phyloP scores from a whole-genome alignment of 2,329 filamentous ascomycete genomes.

The Calonectria pseudoturangicola region DNA sequence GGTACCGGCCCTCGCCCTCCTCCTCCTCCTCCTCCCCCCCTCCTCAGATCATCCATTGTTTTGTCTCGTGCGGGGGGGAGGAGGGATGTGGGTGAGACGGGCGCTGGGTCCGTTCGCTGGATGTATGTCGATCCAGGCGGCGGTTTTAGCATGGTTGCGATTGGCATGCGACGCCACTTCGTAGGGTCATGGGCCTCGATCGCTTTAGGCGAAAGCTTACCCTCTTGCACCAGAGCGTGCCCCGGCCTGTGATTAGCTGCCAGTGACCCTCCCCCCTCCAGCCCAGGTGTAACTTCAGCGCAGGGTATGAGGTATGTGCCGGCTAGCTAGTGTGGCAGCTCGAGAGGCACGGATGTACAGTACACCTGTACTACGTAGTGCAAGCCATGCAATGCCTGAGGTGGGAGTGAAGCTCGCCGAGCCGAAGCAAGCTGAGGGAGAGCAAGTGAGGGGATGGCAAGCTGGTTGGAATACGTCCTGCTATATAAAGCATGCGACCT shows the following conservation, averaged over 20 bases:
- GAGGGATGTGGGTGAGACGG: neutral
- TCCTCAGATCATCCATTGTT: neutral
- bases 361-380: constrained; percentile 14
- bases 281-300: constrained; percentile 19
- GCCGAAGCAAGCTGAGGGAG: constrained; percentile 17
- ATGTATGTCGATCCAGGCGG: constrained; percentile 19
- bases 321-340: constrained; percentile 11
- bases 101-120: constrained; percentile 16
- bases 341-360: neutral
- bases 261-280: neutral
- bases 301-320: constrained; percentile 22
- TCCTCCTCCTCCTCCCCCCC: neutral
- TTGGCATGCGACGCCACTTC: constrained; percentile 31
- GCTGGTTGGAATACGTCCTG: neutral
- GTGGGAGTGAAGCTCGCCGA: constrained; percentile 12
- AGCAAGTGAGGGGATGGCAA: constrained; percentile 11
- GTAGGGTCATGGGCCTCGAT: constrained; percentile 32
- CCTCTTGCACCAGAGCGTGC: neutral
- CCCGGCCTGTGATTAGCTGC: constrained; percentile 14
- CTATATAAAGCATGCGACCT: constrained; percentile 31
- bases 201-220: constrained; percentile 38
- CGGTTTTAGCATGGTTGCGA: constrained; percentile 5
- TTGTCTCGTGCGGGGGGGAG: neutral
- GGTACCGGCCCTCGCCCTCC: neutral
- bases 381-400: neutral